Evolutionary conservation across 768 basidiomycete genomes (phyloP).

Genomic region (Zangia roseola): DNA sequence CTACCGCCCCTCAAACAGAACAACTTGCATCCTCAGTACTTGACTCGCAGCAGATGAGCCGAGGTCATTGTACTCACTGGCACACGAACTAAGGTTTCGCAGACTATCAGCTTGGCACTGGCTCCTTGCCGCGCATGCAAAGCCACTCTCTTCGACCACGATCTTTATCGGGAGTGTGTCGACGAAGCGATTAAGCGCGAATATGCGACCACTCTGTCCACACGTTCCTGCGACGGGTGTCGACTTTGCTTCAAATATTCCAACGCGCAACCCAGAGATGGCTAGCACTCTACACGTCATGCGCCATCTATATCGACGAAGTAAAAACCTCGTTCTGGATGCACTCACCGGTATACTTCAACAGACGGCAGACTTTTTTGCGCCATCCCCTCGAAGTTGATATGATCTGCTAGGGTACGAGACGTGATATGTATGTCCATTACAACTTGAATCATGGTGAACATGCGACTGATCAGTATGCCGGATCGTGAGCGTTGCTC

Average conservation of each 20-base stretch:
- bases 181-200: constrained; percentile 20
- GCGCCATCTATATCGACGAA: constrained; percentile 39
- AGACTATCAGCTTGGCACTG: not conserved
- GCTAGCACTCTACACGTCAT: constrained; percentile 42
- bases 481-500: constrained; percentile 12
- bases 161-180: constrained; percentile 12
- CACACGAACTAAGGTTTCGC: not conserved
- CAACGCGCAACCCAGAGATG: constrained; percentile 16
- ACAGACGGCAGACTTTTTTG: constrained; percentile 29
- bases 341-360: constrained; percentile 33
- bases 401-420: too few relatives aligned
- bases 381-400: constrained; percentile 31
- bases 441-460: too few relatives aligned
- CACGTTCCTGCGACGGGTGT: constrained; percentile 34
- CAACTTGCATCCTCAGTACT: too few relatives aligned
- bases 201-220: constrained; percentile 20
- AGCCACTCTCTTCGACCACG: not conserved
- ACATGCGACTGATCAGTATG: too few relatives aligned
- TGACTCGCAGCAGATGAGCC: too few relatives aligned
- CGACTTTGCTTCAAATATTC: constrained; percentile 19
- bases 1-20: too few relatives aligned
- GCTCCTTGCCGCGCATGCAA: not conserved
- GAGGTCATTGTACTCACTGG: too few relatives aligned
- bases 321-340: constrained; percentile 29
- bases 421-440: too few relatives aligned